phyloP scores from a whole-genome alignment of 2,329 filamentous ascomycete species.

The Cladosporium halotolerans region DNA sequence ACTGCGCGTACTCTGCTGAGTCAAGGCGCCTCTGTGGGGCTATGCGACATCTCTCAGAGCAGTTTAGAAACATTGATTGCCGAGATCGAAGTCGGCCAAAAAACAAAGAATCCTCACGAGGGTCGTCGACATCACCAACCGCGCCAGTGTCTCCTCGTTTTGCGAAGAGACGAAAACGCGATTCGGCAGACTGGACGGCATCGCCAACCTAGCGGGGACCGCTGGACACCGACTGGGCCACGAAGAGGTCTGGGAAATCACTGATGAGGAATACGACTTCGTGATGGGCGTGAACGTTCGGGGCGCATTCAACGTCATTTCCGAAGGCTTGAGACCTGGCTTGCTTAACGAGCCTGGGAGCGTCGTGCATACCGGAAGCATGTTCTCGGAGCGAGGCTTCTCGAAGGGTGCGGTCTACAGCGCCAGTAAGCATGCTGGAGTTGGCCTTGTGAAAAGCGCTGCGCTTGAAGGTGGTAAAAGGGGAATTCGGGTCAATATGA shows the following conservation, averaged over 20 bases:
- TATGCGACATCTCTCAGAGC: neutral
- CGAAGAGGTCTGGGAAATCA: neutral
- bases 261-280: neutral
- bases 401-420: neutral
- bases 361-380: neutral
- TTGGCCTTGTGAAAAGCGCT: neutral
- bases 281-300: neutral
- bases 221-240: neutral
- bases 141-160: neutral
- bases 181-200: neutral
- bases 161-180: neutral
- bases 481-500: neutral
- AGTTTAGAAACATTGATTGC: neutral
- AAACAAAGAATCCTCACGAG: neutral
- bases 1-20: neutral
- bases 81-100: neutral
- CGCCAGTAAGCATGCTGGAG: conserved; percentile 1
- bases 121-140: neutral
- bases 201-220: neutral
- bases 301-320: neutral
- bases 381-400: neutral
- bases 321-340: neutral
- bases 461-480: neutral
- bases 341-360: neutral
- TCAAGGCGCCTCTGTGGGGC: neutral